Base-by-base conservation (phyloP, 306 rosid genomes). In the Spatholobus suberectus region DNA sequence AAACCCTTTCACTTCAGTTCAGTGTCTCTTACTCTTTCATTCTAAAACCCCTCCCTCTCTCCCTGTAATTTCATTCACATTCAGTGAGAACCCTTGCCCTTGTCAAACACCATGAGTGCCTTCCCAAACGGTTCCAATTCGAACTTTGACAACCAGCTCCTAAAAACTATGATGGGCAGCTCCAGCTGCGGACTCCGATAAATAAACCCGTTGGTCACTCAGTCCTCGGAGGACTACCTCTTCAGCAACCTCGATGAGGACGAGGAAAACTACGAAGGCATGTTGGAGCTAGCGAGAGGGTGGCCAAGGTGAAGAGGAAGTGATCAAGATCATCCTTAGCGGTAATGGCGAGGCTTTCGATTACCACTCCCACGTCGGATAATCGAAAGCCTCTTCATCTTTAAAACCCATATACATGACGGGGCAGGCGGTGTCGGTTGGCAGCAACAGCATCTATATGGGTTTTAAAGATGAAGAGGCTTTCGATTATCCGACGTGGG, bases 401-500 rank as follows among this genome's bases (percentile, higher is more conserved):
- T 91, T 96, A 26, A 87, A 86, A 18, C 94, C 99, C 44, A 94
- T n/a, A 96, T 85, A 92, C 98, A 0, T n/a, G n/a, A n/a, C n/a
- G n/a, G 98, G 98, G 0, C 94, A 96, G 84, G 94, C 99, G 10
- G 94, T 96, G 24, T 73, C 94, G 0, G 68, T 94, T 40, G 91
- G 92, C 14, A 97, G 92, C 61, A 93, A 91, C 81, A 94, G 88
- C 74, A 86, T 96, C 1, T 94, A 97, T 73, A 95, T 96, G 8
- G 95, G 94, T 14, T 92, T 88, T 77, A 95, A 94, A 8, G 91
- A 88, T 59, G 99, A 96, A 35, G 86, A 89, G 79, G 94, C 81
- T 4, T 90, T 96, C 10, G 96, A 91, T 6, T 96, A 94, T 72
- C 83, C 97, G 54, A 97, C 92, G 0, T 96, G 99, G 99, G 99